Evolutionary conservation across 257 asterid genomes (phyloP).

Genomic region (Solanum chiquidenum): DNA sequence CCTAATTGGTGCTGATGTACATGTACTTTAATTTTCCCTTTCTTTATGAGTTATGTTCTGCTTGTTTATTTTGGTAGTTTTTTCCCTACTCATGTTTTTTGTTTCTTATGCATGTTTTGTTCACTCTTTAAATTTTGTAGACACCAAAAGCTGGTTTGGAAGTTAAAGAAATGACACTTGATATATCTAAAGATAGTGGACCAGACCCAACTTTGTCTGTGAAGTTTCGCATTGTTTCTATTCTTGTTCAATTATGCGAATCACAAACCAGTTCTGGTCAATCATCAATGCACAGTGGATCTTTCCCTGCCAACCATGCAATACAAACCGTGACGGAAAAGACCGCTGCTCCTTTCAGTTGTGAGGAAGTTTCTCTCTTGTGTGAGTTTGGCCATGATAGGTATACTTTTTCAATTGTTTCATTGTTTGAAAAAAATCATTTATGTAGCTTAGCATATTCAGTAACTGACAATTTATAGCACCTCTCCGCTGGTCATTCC

Average conservation of each 20-base stretch:
- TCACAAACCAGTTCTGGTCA: constrained; percentile 39
- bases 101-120: neutral
- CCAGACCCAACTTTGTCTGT: constrained; percentile 67
- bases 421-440: neutral
- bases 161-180: constrained; percentile 76
- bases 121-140: constrained; percentile 37
- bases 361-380: constrained; percentile 76
- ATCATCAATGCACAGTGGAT: constrained; percentile 34
- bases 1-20: neutral
- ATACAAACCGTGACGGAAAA: constrained; percentile 25
- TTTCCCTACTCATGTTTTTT: neutral
- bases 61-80: neutral
- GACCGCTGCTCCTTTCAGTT: constrained; percentile 66
- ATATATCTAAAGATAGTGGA: constrained; percentile 85
- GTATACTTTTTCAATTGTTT: constrained; percentile 21
- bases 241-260: constrained; percentile 53
- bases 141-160: constrained; percentile 81
- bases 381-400: constrained; percentile 88
- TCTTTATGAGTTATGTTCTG: neutral
- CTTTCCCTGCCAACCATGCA: constrained; percentile 28
- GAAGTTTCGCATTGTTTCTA: constrained; percentile 63
- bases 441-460: neutral
- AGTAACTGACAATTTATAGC: neutral
- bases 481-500: neutral
- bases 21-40: neutral